phyloP scores from a whole-genome alignment of 225 moss, liverwort and hornwort genomes.

The Neckera pumila region DNA sequence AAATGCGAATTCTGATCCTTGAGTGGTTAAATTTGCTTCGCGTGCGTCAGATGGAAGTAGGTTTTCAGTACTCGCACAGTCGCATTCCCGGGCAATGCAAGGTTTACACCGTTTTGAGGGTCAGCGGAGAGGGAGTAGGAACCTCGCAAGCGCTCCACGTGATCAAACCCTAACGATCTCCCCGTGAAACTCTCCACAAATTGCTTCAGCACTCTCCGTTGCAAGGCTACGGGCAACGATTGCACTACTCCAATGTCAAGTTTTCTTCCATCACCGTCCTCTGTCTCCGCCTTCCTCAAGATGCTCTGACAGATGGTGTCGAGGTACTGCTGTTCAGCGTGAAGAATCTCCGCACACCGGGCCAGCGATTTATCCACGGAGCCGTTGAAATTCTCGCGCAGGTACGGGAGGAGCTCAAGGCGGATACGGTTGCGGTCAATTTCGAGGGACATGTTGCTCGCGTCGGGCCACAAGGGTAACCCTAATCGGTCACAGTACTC shows the following conservation, averaged over 20 bases:
- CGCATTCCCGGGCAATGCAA: constrained; percentile 30
- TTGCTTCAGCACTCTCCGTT: constrained; percentile 73
- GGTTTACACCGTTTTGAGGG: neutral
- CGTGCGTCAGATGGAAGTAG: constrained; percentile 11
- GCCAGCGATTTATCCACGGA: constrained; percentile 85
- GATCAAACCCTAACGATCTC: constrained; percentile 68
- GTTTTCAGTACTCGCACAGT: constrained; percentile 16
- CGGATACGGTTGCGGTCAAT: constrained; percentile 85
- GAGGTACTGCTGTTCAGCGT: constrained; percentile 64
- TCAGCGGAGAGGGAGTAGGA: constrained; percentile 19
- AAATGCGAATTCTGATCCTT: neutral
- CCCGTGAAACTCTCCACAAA: constrained; percentile 72
- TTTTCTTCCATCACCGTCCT: constrained; percentile 7
- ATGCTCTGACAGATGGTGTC: constrained; percentile 58
- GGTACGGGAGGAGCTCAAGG: constrained; percentile 76
- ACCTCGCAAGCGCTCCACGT: constrained; percentile 69
- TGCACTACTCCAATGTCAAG: constrained; percentile 49
- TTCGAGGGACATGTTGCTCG: constrained; percentile 67
- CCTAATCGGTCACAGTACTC: constrained; percentile 32
- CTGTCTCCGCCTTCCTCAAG: constrained; percentile 30
- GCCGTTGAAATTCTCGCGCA: constrained; percentile 60
- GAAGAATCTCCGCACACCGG: constrained; percentile 82
- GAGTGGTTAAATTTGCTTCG: neutral
- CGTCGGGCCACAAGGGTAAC: constrained; percentile 81
- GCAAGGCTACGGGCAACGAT: constrained; percentile 66